Evolutionary conservation across 257 asterid species (phyloP), one percentile per base, ranked within the genome.

Genomic region (Striga asiatica): DNA sequence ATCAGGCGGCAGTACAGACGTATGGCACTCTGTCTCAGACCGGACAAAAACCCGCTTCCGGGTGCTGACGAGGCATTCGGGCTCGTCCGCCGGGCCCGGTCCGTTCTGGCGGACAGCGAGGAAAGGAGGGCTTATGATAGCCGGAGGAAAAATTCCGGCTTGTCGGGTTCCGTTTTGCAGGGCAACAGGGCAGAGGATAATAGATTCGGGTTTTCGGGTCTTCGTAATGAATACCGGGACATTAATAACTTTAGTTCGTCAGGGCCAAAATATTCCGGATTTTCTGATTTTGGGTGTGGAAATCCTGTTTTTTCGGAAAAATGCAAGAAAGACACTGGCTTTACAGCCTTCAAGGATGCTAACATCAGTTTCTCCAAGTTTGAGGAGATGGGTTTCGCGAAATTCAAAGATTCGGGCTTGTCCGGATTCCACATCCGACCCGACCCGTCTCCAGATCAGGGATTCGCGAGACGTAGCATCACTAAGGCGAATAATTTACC

Each of bases 41-140:
- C 87, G 3, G 89, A 83, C 51, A 74, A 69, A 65, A 83, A 78
- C 80, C 56, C 56, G 25, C 67, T 72, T 28, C 61, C 79, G 2
- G 94, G 89, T 3, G 84, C 94, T 11, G 49, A 69, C 0, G 84
- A 81, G 55, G 94, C 94, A 11, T 83, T 81, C 55, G 67, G 60
- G 22, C 21, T 80, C 43, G 54, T 81, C 47, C 59, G 69, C 3
- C 87, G 75, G 55, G 89, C 89, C 48, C 69, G 70, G 46, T 55
- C 39, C 5, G 81, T 76, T 50, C 75, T 84, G 23, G 37, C 35
- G n/a, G 82, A 76, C 55, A 18, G 19, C 1, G 59, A 34, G 58
- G 51, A 25, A 13, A 47, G 66, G 45, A 60, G 64, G 25, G 39
- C 34, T 4, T 60, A 63, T 47, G 58, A 60, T 37, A 37, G 56